Evolutionary conservation across 352 stramenopile genomes (phyloP).

Genomic region (Pythium rishiriense): DNA sequence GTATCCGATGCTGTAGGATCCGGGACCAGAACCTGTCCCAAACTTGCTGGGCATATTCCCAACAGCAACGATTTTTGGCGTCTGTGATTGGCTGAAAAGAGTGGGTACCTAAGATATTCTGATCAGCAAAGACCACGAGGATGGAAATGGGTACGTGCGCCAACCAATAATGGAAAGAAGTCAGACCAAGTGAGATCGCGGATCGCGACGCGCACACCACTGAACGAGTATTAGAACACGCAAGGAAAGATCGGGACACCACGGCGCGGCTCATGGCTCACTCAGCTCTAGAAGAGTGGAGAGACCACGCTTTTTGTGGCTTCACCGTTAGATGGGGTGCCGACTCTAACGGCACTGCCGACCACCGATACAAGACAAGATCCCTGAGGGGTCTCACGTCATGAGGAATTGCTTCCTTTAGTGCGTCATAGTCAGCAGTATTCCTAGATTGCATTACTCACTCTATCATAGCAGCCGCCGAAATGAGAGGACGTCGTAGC

Average conservation of each 20-base stretch:
- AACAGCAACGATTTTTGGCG: constrained; percentile 22
- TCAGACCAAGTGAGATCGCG: constrained; percentile 3
- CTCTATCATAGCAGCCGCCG: constrained; percentile 62
- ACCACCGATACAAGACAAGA: no score
- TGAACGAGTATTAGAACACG: neutral
- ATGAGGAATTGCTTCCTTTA: no score
- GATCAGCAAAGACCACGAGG: constrained; percentile 10
- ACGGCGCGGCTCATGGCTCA: no score
- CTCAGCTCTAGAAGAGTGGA: no score
- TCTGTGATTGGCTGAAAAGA: constrained; percentile 25
- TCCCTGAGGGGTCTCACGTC: no score
- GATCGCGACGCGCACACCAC: neutral
- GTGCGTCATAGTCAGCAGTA: no score
- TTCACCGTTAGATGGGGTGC: no score
- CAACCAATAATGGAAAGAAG: constrained; percentile 1
- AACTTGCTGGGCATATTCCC: constrained; percentile 15
- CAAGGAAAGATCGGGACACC: neutral
- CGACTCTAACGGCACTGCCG: no score
- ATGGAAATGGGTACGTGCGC: constrained; percentile 6
- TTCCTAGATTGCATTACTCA: neutral
- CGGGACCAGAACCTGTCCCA: constrained; percentile 20
- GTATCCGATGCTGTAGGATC: constrained; percentile 11
- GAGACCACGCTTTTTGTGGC: no score
- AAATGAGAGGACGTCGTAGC: constrained; percentile 84
- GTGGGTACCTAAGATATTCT: constrained; percentile 19